Evolutionary conservation across 257 asterid species (phyloP).

Genomic region (Solanum chiquidenum): DNA sequence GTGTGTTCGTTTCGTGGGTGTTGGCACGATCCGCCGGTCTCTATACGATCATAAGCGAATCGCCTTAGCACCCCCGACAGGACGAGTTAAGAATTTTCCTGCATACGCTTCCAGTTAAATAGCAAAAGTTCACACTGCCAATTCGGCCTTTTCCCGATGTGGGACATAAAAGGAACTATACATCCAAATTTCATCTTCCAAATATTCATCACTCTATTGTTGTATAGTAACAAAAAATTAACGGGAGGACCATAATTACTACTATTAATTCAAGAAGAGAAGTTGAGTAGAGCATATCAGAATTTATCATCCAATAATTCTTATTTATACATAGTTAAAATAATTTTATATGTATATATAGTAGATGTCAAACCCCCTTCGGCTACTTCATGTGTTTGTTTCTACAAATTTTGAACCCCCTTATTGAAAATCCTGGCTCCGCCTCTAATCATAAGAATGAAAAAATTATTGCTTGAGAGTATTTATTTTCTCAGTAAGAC

Average conservation of each 20-base stretch:
- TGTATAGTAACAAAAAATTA: not conserved
- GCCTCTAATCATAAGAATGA: not conserved
- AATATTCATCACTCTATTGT: not conserved
- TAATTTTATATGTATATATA: too few relatives aligned
- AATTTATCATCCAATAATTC: not conserved
- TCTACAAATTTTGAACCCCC: too few relatives aligned
- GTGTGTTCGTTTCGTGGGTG: constrained; percentile 60
- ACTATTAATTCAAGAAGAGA: not conserved
- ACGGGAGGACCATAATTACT: not conserved
- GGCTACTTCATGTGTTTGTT: too few relatives aligned
- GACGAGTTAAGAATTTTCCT: constrained; percentile 8
- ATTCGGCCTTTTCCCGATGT: not conserved
- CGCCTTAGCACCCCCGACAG: constrained; percentile 70
- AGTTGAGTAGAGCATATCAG: not conserved
- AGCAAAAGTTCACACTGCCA: not conserved
- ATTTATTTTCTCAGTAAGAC: not conserved
- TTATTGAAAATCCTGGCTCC: too few relatives aligned
- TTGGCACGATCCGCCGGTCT: constrained; percentile 77
- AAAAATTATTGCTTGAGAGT: not conserved
- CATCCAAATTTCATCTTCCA: not conserved
- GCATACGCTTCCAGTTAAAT: not conserved
- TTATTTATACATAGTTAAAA: too few relatives aligned
- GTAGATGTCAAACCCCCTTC: too few relatives aligned
- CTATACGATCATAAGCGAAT: constrained; percentile 57
- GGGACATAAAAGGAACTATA: not conserved